Evolutionary conservation across 805 yeast species (phyloP), one percentile per base, ranked within the genome.

Genomic region (Candida anglica): DNA sequence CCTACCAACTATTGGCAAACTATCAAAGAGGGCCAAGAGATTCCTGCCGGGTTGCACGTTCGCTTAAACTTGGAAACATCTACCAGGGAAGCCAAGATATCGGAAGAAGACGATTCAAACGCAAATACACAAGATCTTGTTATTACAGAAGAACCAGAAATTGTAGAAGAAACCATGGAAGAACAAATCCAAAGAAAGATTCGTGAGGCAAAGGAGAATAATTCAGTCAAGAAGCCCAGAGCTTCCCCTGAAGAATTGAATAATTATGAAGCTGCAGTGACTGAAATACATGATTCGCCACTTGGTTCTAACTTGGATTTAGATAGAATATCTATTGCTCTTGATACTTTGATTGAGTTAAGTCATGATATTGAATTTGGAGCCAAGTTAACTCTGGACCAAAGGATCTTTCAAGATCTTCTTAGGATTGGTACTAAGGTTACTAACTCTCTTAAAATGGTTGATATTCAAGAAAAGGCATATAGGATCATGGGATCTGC

Each of bases 11-110:
- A 82, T 42, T 89, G 96, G 95, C 77, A 79, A 59, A 50, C 51
- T 2, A 73, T 89, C 4, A 67, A 60, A 44, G 80, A 74, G 30
- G 87, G 80, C n/a, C 96, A 86, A 48, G 69, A 73, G 6, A 69
- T 89, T 3, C 95, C 96, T 0, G 75, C 74, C 5, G 98, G 97
- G 0, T 58, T 85, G 21, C 89, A 85, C 54, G 76, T 88, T 9
- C 68, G 86, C 43, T 47, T 89, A 44, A 81, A 86, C 52, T 58
- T 88, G 37, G 86, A 81, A n/a, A 79, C 88, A 0, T 80, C 82
- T 14, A 56, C 60, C 18, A 76, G 72, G 46, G 84, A 81, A 54
- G 96, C 95, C 1, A 83, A 77, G 43, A 40, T 81, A 4, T 50
- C 51, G 4, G 61, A 51, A 11, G 45, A 37, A 7, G 42, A 37